A percentile compares a stretch with the other conserved stretches of the same genome.
Evolutionary conservation across 1,284 basidiomycete species (phyloP).

Genomic region (Rugosomyces carneus): DNA sequence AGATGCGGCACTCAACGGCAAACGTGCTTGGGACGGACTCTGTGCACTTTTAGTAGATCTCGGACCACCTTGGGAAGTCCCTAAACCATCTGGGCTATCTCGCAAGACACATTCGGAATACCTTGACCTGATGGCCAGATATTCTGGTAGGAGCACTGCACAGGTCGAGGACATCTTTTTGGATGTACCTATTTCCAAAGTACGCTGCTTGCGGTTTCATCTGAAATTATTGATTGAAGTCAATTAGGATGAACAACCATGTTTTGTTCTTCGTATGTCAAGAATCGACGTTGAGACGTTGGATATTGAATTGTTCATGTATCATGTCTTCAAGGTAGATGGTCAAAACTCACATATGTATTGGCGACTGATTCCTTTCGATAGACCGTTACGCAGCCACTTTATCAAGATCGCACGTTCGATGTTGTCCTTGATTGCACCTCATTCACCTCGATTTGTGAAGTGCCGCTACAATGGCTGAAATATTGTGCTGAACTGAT

Average conservation of each 20-base stretch:
- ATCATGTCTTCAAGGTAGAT: conserved; percentile 72
- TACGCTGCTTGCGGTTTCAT: conserved; percentile 21
- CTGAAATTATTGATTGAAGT: conserved; percentile 1
- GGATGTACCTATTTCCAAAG: conserved; percentile 47
- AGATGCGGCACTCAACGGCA: conserved; percentile 57
- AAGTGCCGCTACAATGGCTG: conserved; percentile 78
- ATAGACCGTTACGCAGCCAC: conserved; percentile 32
- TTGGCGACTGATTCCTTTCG: not conserved
- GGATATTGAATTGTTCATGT: conserved; percentile 82
- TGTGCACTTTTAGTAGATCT: conserved; percentile 74
- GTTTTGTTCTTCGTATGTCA: conserved; percentile 60
- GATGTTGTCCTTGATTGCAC: conserved; percentile 84
- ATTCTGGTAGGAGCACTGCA: conserved; percentile 55
- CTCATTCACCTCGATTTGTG: conserved; percentile 68
- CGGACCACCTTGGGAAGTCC: conserved; percentile 64
- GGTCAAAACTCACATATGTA: not conserved
- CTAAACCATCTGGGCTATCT: conserved; percentile 43
- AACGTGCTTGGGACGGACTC: conserved; percentile 70
- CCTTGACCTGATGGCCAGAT: conserved; percentile 64
- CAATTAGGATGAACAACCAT: conserved; percentile 42
- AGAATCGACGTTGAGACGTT: conserved; percentile 77
- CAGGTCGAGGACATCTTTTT: conserved; percentile 67
- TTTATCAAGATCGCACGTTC: conserved; percentile 47
- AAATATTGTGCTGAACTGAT: conserved; percentile 77
- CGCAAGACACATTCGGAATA: conserved; percentile 57